phyloP scores from a whole-genome alignment of 345 rosid genomes.

The Aquilaria yunnanensis region DNA sequence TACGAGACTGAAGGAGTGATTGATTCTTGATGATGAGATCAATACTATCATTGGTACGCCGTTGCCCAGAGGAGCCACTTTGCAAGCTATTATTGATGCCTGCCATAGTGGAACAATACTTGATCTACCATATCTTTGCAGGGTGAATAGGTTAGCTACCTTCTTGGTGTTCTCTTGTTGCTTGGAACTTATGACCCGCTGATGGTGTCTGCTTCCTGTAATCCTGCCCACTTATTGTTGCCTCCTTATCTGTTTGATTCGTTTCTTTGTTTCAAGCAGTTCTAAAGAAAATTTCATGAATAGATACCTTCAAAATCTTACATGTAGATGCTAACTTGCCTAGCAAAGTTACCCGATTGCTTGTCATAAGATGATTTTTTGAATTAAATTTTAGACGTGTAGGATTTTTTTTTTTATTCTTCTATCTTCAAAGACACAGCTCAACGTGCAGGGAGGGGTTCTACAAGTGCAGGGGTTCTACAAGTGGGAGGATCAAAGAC shows the following conservation, averaged over 20 bases:
- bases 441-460: constrained; percentile 41
- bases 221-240: too few species aligned
- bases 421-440: background rate
- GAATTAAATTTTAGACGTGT: too few species aligned
- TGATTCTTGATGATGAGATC: constrained; percentile 40
- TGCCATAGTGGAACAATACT: constrained; percentile 45
- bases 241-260: background rate
- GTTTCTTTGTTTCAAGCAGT: too few species aligned
- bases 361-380: too few species aligned
- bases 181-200: too few species aligned
- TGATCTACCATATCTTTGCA: constrained; percentile 43
- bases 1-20: constrained; percentile 32
- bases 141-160: constrained; percentile 32
- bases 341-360: too few species aligned
- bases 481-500: constrained; percentile 54
- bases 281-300: too few species aligned
- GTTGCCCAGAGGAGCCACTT: constrained; percentile 52
- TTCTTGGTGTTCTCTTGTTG: too few species aligned
- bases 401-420: background rate
- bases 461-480: constrained; percentile 4
- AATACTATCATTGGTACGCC: constrained; percentile 42
- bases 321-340: too few species aligned
- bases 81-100: constrained; percentile 56
- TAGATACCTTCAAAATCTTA: too few species aligned
- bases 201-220: too few species aligned